A percentile compares a stretch with the other conserved stretches of the same genome.
These are phyloP conservation scores for Bothriochloa decipiens DNA, from an alignment of 176 grass and related monocot species.

Conservation along the genomic window DNA sequence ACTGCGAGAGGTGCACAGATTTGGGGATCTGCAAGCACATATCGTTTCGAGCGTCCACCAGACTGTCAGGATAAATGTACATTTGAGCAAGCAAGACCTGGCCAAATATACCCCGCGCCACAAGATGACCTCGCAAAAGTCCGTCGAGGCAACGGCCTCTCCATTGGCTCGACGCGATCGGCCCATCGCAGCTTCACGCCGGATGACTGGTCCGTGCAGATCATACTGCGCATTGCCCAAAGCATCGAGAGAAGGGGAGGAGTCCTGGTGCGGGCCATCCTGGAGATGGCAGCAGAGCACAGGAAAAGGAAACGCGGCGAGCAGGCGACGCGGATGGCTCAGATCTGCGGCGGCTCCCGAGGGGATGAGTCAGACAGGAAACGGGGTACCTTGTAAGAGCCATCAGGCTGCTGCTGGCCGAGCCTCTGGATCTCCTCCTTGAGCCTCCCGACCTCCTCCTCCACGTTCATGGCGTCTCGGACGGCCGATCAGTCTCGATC, in stretches of 20 bases:
- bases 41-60: not conserved
- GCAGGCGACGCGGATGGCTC: not conserved
- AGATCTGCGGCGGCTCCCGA: not conserved
- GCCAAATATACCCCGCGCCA: no score
- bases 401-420: slow-evolving; percentile 72
- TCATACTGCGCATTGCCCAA: not conserved
- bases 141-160: not conserved
- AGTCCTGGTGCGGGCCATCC: not conserved
- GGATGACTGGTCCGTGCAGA: not conserved
- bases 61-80: not conserved
- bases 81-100: no score
- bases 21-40: not conserved
- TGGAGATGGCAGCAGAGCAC: not conserved
- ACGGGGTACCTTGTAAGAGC: slow-evolving; percentile 73
- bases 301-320: not conserved
- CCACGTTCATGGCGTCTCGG: slow-evolving; percentile 76
- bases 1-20: not conserved
- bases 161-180: not conserved
- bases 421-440: slow-evolving; percentile 96
- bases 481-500: not conserved
- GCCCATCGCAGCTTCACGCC: not conserved
- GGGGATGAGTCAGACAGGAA: not conserved
- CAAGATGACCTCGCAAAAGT: no score
- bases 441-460: slow-evolving; percentile 90
- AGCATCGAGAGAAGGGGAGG: not conserved